Evolutionary conservation across 768 basidiomycete species (phyloP).

Genomic region (Rickenella mellea): DNA sequence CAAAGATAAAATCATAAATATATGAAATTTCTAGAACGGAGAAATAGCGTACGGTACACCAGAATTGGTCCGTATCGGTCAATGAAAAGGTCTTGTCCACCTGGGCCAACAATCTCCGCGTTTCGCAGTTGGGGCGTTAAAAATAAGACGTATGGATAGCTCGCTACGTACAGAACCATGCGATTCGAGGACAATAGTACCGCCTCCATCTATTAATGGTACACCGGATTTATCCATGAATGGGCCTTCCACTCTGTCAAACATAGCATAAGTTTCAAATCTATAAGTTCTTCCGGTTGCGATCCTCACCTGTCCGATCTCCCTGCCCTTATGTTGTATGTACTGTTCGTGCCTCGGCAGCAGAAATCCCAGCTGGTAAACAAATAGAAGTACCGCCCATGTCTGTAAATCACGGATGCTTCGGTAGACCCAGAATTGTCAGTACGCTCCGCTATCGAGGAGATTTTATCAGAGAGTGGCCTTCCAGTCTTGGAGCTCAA

Average conservation of each 20-base stretch:
- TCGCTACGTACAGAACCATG: conserved; percentile 29
- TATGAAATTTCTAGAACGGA: neutral
- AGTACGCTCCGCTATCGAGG: conserved; percentile 35
- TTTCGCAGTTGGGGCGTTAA: neutral
- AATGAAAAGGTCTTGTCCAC: conserved; percentile 39
- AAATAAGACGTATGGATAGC: neutral
- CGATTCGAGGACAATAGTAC: conserved; percentile 36
- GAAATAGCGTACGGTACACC: conserved; percentile 33
- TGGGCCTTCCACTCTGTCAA: conserved; percentile 28
- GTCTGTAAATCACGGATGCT: conserved; percentile 35
- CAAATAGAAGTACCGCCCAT: conserved; percentile 38
- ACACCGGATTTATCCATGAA: conserved; percentile 40
- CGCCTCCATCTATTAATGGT: conserved; percentile 35
- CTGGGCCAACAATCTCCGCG: conserved; percentile 38
- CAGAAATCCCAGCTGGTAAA: conserved; percentile 49
- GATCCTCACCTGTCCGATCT: conserved; percentile 30
- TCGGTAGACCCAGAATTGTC: conserved; percentile 37
- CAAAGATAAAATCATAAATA: neutral
- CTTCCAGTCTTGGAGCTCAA: conserved; percentile 33
- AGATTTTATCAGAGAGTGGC: conserved; percentile 26
- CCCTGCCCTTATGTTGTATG: conserved; percentile 52
- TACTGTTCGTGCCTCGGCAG: conserved; percentile 40
- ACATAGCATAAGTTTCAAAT: neutral
- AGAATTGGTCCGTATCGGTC: conserved; percentile 37
- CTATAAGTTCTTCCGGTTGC: no score